phyloP scores from a whole-genome alignment of 768 basidiomycete species.

The Rossbeevera mucosa region DNA sequence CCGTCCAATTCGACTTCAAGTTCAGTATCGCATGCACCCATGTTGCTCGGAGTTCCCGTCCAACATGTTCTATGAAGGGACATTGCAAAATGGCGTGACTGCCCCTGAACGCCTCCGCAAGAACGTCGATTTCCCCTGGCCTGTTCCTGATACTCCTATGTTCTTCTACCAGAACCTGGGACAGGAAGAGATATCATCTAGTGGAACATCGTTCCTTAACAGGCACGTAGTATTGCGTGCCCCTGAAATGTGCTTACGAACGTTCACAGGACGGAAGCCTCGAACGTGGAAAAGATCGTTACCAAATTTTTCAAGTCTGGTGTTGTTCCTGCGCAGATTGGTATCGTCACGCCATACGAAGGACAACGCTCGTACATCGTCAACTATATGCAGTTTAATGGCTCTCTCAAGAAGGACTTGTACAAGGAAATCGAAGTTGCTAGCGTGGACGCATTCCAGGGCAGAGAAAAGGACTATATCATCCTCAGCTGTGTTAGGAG shows the following conservation, averaged over 20 bases:
- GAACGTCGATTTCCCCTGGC: conserved; percentile 99
- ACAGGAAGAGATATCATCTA: conserved; percentile 97
- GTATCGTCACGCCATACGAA: conserved; percentile 98
- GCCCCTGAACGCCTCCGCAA: conserved; percentile 95
- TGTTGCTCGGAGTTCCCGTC: conserved; percentile 98
- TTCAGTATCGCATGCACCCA: conserved; percentile 99
- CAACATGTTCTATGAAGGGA: conserved; percentile 99
- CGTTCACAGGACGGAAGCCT: conserved; percentile 80
- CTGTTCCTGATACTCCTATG: conserved; percentile 95
- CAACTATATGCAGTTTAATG: conserved; percentile 99
- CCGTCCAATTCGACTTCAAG: conserved; percentile 95
- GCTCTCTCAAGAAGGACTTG: conserved; percentile 96
- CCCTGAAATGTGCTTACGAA: conserved; percentile 4
- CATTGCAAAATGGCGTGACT: conserved; percentile 97
- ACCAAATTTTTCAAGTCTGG: conserved; percentile 99
- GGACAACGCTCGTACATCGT: conserved; percentile 98
- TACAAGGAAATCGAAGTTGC: conserved; percentile 99
- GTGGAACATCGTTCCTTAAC: conserved; percentile 97
- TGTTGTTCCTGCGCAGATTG: conserved; percentile 91
- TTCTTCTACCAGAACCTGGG: conserved; percentile 99
- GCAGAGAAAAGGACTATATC: conserved; percentile 99
- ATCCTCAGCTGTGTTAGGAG: conserved; percentile 96
- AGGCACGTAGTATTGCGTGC: conserved; percentile 39
- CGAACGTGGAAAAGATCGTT: conserved; percentile 99
- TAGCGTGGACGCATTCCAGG: conserved; percentile 98